Evolutionary conservation across 2,329 filamentous ascomycete species (phyloP).

Genomic region (Penicillium sumatraense): DNA sequence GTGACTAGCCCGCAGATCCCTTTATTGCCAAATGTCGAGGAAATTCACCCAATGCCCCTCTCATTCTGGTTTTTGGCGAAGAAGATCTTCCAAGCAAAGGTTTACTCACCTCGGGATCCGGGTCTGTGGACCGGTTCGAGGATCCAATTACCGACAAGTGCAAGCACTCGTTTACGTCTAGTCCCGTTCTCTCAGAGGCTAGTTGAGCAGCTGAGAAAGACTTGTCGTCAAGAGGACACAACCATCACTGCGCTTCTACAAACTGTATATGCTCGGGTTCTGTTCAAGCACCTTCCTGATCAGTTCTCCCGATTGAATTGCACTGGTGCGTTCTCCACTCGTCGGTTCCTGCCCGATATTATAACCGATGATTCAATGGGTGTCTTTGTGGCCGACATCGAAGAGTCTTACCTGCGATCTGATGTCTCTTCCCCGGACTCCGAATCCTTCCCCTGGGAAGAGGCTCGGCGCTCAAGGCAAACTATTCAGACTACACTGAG

Average conservation of each 20-base stretch:
- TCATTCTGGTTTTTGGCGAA: constrained; percentile 41
- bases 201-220: constrained; percentile 34
- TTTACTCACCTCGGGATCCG: constrained; percentile 33
- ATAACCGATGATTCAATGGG: constrained; percentile 45
- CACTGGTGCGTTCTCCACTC: constrained; percentile 43
- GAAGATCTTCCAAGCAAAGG: constrained; percentile 37
- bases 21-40: constrained; percentile 48
- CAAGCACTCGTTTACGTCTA: constrained; percentile 34
- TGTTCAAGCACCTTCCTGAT: constrained; percentile 39
- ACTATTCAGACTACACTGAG: constrained; percentile 33
- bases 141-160: constrained; percentile 25
- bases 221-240: constrained; percentile 43
- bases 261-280: constrained; percentile 41
- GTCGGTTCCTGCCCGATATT: constrained; percentile 40
- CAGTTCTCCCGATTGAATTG: constrained; percentile 37
- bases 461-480: constrained; percentile 36
- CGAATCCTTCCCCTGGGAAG: constrained; percentile 37
- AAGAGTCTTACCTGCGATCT: constrained; percentile 33
- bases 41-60: constrained; percentile 44
- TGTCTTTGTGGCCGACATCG: constrained; percentile 42
- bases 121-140: constrained; percentile 43
- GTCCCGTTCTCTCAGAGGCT: constrained; percentile 36
- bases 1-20: constrained; percentile 31
- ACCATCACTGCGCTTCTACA: constrained; percentile 50
- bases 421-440: constrained; percentile 8